Evolutionary conservation across 805 yeast species (phyloP).

Genomic region (Pichia ethanolica): DNA sequence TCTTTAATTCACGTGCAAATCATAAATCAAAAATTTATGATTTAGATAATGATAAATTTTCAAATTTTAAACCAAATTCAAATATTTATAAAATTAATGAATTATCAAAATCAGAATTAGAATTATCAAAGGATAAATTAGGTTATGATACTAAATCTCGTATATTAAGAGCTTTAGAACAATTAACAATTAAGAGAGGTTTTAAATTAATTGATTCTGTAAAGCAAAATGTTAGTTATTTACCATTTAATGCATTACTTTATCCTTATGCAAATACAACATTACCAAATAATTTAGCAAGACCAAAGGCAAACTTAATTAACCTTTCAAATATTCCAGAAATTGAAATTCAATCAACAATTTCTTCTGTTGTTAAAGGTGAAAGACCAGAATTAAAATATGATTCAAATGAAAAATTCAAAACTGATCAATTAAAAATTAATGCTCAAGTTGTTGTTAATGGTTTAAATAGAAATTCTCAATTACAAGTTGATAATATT

Average conservation of each 20-base stretch:
- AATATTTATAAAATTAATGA: background rate
- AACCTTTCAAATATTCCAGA: slow-evolving; percentile 14
- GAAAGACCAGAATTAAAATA: slow-evolving; percentile 19
- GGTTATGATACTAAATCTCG: slow-evolving; percentile 23
- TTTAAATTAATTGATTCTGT: slow-evolving; percentile 13
- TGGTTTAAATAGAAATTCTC: slow-evolving; percentile 25
- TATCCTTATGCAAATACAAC: slow-evolving; percentile 24
- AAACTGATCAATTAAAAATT: slow-evolving; percentile 20
- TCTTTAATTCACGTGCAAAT: slow-evolving; percentile 6
- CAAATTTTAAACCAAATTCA: background rate
- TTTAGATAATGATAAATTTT: slow-evolving; percentile 1
- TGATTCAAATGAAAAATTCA: slow-evolving; percentile 15
- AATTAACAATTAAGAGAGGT: slow-evolving; percentile 19
- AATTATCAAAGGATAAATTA: slow-evolving; percentile 21
- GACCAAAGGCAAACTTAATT: slow-evolving; percentile 10
- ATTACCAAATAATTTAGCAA: slow-evolving; percentile 14
- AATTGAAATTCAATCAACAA: slow-evolving; percentile 14
- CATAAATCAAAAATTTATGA: slow-evolving; percentile 3
- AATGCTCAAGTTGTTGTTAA: slow-evolving; percentile 27
- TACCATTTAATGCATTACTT: slow-evolving; percentile 14
- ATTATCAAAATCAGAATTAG: slow-evolving; percentile 16
- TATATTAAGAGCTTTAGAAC: slow-evolving; percentile 23
- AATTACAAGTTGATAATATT: slow-evolving; percentile 23
- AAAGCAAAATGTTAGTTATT: slow-evolving; percentile 9
- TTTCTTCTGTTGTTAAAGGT: slow-evolving; percentile 25